A percentile compares a stretch with the other conserved stretches of the same genome.
Evolutionary conservation across 2,329 filamentous ascomycete genomes (phyloP).

Genomic region (Cercospora sp.): DNA sequence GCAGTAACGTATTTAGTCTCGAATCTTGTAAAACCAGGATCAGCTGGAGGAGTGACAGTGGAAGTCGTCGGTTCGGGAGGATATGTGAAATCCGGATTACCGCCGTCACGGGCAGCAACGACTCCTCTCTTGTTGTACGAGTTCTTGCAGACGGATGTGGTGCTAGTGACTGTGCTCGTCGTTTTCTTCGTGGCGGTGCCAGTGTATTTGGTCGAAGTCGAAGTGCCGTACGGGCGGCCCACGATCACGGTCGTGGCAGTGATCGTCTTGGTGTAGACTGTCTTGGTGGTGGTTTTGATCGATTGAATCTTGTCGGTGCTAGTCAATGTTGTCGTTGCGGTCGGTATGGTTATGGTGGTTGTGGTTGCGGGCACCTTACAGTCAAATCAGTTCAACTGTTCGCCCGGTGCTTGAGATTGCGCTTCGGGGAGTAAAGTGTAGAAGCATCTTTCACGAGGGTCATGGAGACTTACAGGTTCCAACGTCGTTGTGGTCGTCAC

Average conservation of each 20-base stretch:
- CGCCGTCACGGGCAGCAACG: not conserved
- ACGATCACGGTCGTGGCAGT: not conserved
- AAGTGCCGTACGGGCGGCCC: not conserved
- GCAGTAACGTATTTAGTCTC: not conserved
- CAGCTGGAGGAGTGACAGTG: constrained; percentile 1
- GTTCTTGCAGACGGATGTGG: not conserved
- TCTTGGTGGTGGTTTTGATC: not conserved
- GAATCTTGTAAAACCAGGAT: not conserved
- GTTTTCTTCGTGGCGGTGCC: not conserved
- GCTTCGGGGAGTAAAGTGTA: not conserved
- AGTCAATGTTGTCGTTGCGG: not conserved
- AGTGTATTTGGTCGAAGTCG: not conserved
- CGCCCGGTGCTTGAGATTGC: not conserved
- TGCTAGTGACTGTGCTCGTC: not conserved
- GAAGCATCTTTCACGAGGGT: not conserved
- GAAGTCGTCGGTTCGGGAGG: not conserved
- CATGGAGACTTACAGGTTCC: not conserved
- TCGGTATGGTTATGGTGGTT: not conserved
- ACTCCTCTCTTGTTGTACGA: not conserved
- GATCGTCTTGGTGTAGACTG: constrained; percentile 1
- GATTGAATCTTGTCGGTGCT: not conserved
- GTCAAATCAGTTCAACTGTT: not conserved
- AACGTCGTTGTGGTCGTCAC: not conserved
- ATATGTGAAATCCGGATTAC: constrained; percentile 4
- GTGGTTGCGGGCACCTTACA: not conserved